A percentile compares a stretch with the other conserved stretches of the same genome.
phyloP scores from a whole-genome alignment of 768 basidiomycete species.

The Mycena venus region DNA sequence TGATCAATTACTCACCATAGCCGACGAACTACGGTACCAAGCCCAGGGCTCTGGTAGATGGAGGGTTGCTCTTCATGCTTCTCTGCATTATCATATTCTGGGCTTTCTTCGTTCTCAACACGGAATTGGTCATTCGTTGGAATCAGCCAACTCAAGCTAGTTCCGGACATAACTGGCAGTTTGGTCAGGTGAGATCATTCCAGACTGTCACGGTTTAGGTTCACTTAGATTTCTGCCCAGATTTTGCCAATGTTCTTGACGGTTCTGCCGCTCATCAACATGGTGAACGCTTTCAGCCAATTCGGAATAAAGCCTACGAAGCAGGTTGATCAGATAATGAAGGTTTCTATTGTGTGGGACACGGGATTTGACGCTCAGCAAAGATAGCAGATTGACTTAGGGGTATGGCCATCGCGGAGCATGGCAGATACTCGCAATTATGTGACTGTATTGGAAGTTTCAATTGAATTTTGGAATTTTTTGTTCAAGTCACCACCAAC shows the following conservation, averaged over 20 bases:
- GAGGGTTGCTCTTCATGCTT: neutral
- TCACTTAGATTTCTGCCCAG: neutral
- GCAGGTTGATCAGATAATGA: neutral
- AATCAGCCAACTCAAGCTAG: neutral
- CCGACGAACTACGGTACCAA: neutral
- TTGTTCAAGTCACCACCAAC: too few relatives aligned
- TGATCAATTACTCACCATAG: too few relatives aligned
- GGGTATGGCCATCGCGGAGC: too few relatives aligned
- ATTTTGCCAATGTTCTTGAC: constrained; percentile 17
- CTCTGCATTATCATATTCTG: neutral
- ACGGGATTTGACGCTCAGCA: too few relatives aligned
- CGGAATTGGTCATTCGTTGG: constrained; percentile 5
- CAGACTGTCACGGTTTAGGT: neutral
- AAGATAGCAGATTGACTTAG: too few relatives aligned
- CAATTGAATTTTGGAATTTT: too few relatives aligned
- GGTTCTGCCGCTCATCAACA: constrained; percentile 6
- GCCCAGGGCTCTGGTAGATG: neutral
- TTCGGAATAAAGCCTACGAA: constrained; percentile 5
- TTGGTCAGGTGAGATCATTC: constrained; percentile 10
- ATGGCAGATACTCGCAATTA: too few relatives aligned
- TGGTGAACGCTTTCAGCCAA: neutral
- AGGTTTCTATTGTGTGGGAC: neutral
- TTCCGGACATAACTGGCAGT: constrained; percentile 5
- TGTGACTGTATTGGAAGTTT: too few relatives aligned
- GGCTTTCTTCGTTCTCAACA: constrained; percentile 15